Base-by-base conservation (phyloP, 202 grass and related monocot genomes). In the Dendrocalamus latiflorus region DNA sequence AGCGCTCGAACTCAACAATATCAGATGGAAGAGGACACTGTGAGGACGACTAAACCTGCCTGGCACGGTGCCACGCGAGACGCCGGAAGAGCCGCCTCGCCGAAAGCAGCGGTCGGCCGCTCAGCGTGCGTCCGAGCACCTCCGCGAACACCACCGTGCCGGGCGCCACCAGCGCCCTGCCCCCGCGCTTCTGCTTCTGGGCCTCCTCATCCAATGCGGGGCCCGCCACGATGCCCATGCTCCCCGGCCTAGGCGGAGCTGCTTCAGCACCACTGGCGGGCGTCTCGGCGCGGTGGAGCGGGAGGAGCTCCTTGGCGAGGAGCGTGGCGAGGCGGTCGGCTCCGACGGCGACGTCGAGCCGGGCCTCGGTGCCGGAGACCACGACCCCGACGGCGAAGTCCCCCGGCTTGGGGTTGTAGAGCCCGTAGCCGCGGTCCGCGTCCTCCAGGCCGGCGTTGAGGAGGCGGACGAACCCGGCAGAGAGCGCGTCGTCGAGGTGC, bases 71-170 rank as follows among this genome's bases (percentile, higher is more conserved):
- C 91, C 96, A 98, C 6, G 91, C 85, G 17, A 98, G 84, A 65
- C 85, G 90, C 39, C 85, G 90, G 65, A 93, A 98, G 79, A 93
- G 84, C 59, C 87, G 90, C 80, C 93, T 84, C 50, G 89, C 84
- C 8, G 93, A 95, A 65, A 98, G 81, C 51, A 98, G 91, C 24
- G 91, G 93, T 20, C 93, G 87, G 12, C 89, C 93, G 69, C 95
- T 91, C 57, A 98, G 81, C 54, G 90, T 95, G 56, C 85, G 89
- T 22, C 93, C 93, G 12, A 98, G 86, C 48, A 95, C 89, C 89
- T 98, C 90, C 6, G 87, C 77, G 51, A 98, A 98, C 12, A 98
- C 79, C 65, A 98, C 85, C 53, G 93, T 95, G 50, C 95, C 91
- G 6, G 77, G 87, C 51, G 89, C 85, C 67, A 98, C 82, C 33